phyloP scores from a whole-genome alignment of 257 asterid species.

The Solanum chaucha region DNA sequence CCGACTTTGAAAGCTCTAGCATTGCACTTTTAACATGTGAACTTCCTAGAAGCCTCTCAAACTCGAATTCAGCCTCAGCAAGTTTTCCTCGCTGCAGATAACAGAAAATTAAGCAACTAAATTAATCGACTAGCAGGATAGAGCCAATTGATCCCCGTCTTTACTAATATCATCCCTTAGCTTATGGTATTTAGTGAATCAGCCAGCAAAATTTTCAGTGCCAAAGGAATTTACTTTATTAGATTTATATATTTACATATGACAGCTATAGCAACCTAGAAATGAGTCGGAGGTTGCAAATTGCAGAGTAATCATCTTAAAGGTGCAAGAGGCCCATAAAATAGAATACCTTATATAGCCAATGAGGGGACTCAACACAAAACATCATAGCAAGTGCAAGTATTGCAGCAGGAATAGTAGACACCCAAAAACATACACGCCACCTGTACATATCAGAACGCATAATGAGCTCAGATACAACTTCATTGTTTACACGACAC shows the following conservation, averaged over 20 bases:
- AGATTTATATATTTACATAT: not conserved
- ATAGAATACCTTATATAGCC: slow-evolving; percentile 78
- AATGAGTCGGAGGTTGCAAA: not conserved
- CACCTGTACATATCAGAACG: slow-evolving; percentile 47
- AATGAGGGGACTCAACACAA: slow-evolving; percentile 89
- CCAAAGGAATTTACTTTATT: not conserved
- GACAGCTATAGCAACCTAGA: not conserved
- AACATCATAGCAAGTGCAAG: slow-evolving; percentile 68
- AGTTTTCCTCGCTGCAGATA: slow-evolving; percentile 57
- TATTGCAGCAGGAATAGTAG: slow-evolving; percentile 64
- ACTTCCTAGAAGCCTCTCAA: slow-evolving; percentile 73
- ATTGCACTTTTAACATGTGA: slow-evolving; percentile 67
- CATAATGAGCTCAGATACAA: slow-evolving; percentile 7
- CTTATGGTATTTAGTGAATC: not conserved
- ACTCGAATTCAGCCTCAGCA: slow-evolving; percentile 70
- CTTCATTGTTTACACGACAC: not conserved
- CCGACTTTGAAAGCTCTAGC: slow-evolving; percentile 60
- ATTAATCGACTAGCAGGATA: not conserved
- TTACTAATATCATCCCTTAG: not conserved
- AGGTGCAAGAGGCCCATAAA: not conserved
- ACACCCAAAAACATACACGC: slow-evolving; percentile 87
- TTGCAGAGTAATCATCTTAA: not conserved
- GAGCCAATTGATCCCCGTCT: not conserved
- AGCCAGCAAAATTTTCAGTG: not conserved
- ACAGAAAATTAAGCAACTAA: not conserved